Percentiles rank a stretch among this genome's conserved stretches.
Conservation (phyloP, 2,329 filamentous ascomycete genomes). For the Ceratocystis eucalypticola region DNA sequence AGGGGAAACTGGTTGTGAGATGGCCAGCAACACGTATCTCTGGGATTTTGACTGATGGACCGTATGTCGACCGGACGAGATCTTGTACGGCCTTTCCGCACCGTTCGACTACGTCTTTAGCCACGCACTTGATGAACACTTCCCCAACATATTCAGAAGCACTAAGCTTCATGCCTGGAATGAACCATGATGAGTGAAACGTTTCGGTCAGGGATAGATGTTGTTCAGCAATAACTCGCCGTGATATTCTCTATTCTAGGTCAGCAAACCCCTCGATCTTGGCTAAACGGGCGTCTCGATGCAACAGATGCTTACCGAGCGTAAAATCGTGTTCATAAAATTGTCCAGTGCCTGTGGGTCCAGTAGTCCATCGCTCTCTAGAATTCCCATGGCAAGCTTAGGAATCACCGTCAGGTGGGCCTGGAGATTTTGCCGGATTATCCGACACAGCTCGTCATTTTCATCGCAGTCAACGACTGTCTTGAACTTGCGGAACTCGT, state of each 20-base stretch:
- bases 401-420: constrained; percentile 91
- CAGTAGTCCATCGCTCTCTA: constrained; percentile 78
- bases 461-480: constrained; percentile 78
- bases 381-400: constrained; percentile 81
- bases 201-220: constrained; percentile 91
- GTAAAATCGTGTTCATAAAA: constrained; percentile 88
- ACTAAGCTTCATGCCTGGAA: constrained; percentile 59
- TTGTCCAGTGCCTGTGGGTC: constrained; percentile 68
- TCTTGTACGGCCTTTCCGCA: constrained; percentile 65
- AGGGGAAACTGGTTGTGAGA: constrained; percentile 81
- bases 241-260: constrained; percentile 61
- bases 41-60: constrained; percentile 56
- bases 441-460: constrained; percentile 73
- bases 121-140: constrained; percentile 86
- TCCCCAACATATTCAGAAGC: constrained; percentile 83
- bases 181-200: constrained; percentile 82
- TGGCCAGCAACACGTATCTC: constrained; percentile 76
- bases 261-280: background rate
- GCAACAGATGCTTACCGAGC: constrained; percentile 50
- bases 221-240: constrained; percentile 93
- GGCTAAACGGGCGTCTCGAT: background rate
- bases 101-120: constrained; percentile 72
- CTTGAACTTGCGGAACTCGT: constrained; percentile 68
- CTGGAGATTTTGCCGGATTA: constrained; percentile 64
- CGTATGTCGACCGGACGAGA: constrained; percentile 63